Base-by-base conservation (phyloP, 805 yeast species). In the Zygoascus tannicola region DNA sequence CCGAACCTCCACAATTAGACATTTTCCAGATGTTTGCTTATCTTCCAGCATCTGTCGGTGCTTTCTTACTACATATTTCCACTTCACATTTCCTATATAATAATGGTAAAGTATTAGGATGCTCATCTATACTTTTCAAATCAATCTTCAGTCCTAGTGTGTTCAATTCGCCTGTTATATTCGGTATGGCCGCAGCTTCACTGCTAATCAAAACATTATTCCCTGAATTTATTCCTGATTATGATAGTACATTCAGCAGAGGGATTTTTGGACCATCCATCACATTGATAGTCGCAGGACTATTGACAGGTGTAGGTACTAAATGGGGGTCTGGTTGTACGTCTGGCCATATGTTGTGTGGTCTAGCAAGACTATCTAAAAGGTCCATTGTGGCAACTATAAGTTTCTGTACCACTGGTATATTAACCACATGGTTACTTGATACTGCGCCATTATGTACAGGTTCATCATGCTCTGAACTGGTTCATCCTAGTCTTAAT, bases 311-410 rank as follows among this genome's bases (percentile, higher is more conserved):
- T 0, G 18, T 68, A 2, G 79, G 79, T 1, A 68, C 78, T 0
- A 64, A 64, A 28, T 53, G 62, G 26, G 78, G 74, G 0, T 58
- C 65, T 23, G 79, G 78, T 2, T 74, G 79, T 44, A 74, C 78
- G 1, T 72, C 77, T 0, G 79, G 79, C 2, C 78, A 74, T 50
- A 70, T 74, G 75, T 56, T 74, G 4, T 60, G 63, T 16, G 79
- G 79, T 0, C 41, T 74, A n/a, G 67, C 76, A 7, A 58, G 78
- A 38, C 50, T 70, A 3, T 58, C 76, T 38, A 41, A 58, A 44
- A 57, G 78, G 47, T 69, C 75, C 15, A 42, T 73, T 12, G 66
- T 66, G 4, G 76, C 79, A 1, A 70, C 76, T 0, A 46, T 50
- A 3, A 49, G 59, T 1, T 74, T 74, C 46, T 47, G 61, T 2